Conservation (phyloP, 345 rosid genomes). For the Acer saccharum region DNA sequence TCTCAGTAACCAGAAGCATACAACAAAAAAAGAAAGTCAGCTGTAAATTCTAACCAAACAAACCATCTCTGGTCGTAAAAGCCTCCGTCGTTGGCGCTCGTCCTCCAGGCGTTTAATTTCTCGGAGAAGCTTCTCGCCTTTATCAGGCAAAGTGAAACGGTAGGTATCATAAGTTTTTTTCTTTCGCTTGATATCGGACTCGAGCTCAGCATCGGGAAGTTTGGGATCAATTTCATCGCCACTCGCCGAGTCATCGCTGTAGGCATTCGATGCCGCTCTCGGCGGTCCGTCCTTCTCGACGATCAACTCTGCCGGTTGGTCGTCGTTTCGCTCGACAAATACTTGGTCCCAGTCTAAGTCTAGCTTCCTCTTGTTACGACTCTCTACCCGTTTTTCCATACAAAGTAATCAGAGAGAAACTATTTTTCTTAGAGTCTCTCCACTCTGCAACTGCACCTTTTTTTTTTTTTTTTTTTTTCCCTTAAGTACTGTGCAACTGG, state of each 20-base stretch:
- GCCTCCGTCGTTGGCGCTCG: constrained; percentile 52
- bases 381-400: constrained; percentile 26
- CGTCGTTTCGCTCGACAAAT: constrained; percentile 22
- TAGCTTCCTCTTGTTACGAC: constrained; percentile 34
- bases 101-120: constrained; percentile 36
- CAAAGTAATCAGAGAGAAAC: not conserved
- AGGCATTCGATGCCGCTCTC: not conserved
- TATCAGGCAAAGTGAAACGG: constrained; percentile 37
- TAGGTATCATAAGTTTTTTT: not conserved
- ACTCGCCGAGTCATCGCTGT: constrained; percentile 27
- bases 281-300: constrained; percentile 21
- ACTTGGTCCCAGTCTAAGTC: constrained; percentile 43
- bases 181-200: constrained; percentile 34
- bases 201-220: constrained; percentile 40
- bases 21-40: not conserved
- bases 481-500: not conserved
- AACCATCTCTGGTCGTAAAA: constrained; percentile 35
- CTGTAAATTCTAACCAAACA: not conserved
- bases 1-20: constrained; percentile 9
- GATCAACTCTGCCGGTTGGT: constrained; percentile 36
- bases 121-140: constrained; percentile 49
- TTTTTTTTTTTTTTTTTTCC: not conserved
- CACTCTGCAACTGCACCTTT: not conserved
- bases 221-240: constrained; percentile 11
- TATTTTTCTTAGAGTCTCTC: not conserved